phyloP scores from a whole-genome alignment of 2,329 filamentous ascomycete genomes.

The Alternaria alternata region DNA sequence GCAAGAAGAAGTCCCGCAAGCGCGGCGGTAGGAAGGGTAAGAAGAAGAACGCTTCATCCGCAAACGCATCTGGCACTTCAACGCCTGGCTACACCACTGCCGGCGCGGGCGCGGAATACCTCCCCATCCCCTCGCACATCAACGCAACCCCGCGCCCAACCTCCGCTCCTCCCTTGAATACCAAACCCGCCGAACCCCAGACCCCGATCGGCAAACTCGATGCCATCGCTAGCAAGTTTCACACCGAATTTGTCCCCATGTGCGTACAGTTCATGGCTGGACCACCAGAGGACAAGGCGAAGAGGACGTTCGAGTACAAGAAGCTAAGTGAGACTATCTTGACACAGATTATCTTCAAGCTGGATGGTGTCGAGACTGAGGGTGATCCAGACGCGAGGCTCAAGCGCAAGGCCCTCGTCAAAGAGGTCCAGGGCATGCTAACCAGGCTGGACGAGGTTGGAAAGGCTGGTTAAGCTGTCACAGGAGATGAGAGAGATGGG shows the following conservation, averaged over 20 bases:
- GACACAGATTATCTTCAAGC: conserved; percentile 77
- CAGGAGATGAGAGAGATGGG: background rate
- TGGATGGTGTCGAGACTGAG: conserved; percentile 78
- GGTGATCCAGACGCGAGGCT: conserved; percentile 71
- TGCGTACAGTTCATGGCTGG: conserved; percentile 68
- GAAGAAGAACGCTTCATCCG: conserved; percentile 54
- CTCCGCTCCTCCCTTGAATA: conserved; percentile 43
- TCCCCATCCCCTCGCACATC: conserved; percentile 49
- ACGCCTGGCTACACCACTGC: conserved; percentile 51
- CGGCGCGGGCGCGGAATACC: conserved; percentile 47
- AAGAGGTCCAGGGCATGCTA: conserved; percentile 72
- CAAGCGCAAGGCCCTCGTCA: conserved; percentile 76
- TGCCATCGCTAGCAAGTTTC: conserved; percentile 71
- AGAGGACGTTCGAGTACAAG: conserved; percentile 76
- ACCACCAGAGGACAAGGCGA: conserved; percentile 68
- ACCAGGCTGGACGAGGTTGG: conserved; percentile 66
- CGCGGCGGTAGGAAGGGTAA: conserved; percentile 53
- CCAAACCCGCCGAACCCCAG: conserved; percentile 38
- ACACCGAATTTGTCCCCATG: conserved; percentile 69
- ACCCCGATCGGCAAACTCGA: conserved; percentile 67
- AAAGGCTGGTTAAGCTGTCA: conserved; percentile 23
- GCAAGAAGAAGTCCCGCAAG: conserved; percentile 47
- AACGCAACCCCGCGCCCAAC: conserved; percentile 43
- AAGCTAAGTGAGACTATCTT: conserved; percentile 78
- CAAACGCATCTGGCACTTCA: conserved; percentile 52